phyloP scores from a whole-genome alignment of 2,329 filamentous ascomycete species.

The Diaporthe citri region DNA sequence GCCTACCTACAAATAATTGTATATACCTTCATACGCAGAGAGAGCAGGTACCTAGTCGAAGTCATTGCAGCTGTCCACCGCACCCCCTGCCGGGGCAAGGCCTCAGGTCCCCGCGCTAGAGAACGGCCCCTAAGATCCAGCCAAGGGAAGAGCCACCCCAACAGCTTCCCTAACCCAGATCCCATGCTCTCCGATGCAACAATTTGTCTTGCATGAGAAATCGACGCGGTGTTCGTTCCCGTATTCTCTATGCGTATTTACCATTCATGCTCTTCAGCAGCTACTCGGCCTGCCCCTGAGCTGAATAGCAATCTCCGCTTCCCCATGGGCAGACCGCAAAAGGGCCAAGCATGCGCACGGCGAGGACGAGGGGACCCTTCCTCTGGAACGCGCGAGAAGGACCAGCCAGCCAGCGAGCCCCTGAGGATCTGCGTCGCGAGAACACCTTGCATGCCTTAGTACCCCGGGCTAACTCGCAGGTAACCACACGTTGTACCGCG shows the following conservation, averaged over 20 bases:
- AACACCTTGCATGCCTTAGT: conserved; percentile 26
- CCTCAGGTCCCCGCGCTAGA: conserved; percentile 29
- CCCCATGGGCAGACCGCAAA: neutral
- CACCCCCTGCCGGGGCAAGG: conserved; percentile 10
- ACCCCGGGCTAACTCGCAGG: conserved; percentile 22
- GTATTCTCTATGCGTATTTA: neutral
- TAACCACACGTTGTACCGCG: conserved; percentile 18
- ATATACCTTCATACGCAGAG: neutral
- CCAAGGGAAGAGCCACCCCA: conserved; percentile 16
- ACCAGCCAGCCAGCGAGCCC: conserved; percentile 22
- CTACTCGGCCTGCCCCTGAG: neutral
- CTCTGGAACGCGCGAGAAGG: conserved; percentile 24
- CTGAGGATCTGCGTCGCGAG: conserved; percentile 32
- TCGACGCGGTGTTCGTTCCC: neutral
- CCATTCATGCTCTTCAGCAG: neutral
- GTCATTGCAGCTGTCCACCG: neutral
- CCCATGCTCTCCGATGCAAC: conserved; percentile 19
- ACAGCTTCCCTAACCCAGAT: conserved; percentile 31
- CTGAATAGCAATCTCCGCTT: conserved; percentile 18
- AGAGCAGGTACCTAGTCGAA: neutral
- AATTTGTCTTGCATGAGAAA: neutral
- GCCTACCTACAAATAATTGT: neutral
- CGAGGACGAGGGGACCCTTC: conserved; percentile 3
- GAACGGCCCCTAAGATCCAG: conserved; percentile 22
- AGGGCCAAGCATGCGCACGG: neutral